These are phyloP conservation scores for Pilatotrama ljubarskyi DNA, from an alignment of 768 basidiomycete genomes.

Conservation along the genomic window DNA sequence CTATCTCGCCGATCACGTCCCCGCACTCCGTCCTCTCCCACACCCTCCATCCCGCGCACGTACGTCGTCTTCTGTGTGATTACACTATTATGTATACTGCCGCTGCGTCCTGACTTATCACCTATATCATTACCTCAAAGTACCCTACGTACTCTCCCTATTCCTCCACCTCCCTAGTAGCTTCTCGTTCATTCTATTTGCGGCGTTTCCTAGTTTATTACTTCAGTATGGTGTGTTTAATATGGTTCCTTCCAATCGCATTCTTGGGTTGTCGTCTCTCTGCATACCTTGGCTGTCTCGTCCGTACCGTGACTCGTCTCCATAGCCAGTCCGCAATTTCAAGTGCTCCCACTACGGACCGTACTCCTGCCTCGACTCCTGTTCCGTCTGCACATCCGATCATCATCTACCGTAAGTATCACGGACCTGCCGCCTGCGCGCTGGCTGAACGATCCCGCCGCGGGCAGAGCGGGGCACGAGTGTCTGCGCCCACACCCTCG, in stretches of 20 bases:
- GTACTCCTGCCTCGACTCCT: no score
- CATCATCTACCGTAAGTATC: no score
- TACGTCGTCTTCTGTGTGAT: slow-evolving; percentile 6
- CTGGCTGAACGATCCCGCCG: slow-evolving; percentile 1
- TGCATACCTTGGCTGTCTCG: slow-evolving; percentile 1
- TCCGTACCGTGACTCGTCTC: not conserved
- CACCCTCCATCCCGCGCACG: slow-evolving; percentile 4
- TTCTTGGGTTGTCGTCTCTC: not conserved
- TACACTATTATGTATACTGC: slow-evolving; percentile 21
- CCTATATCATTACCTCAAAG: slow-evolving; percentile 18
- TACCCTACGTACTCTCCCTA: slow-evolving; percentile 11
- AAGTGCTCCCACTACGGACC: no score
- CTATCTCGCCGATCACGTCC: slow-evolving; percentile 10
- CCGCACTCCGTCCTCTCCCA: slow-evolving; percentile 7
- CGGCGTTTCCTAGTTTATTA: slow-evolving; percentile 13
- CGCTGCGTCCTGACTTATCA: slow-evolving; percentile 16
- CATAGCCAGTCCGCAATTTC: not conserved
- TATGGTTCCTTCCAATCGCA: not conserved
- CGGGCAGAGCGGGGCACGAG: not conserved
- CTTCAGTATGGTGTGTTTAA: slow-evolving; percentile 13
- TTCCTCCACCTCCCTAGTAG: not conserved
- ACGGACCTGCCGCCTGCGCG: not conserved
- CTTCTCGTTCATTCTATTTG: not conserved
- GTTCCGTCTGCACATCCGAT: no score
- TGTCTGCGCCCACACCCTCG: slow-evolving; percentile 3